Evolutionary conservation across 2,329 filamentous ascomycete species (phyloP), one percentile per base, ranked within the genome.

Genomic region (Alternaria ethzedia): DNA sequence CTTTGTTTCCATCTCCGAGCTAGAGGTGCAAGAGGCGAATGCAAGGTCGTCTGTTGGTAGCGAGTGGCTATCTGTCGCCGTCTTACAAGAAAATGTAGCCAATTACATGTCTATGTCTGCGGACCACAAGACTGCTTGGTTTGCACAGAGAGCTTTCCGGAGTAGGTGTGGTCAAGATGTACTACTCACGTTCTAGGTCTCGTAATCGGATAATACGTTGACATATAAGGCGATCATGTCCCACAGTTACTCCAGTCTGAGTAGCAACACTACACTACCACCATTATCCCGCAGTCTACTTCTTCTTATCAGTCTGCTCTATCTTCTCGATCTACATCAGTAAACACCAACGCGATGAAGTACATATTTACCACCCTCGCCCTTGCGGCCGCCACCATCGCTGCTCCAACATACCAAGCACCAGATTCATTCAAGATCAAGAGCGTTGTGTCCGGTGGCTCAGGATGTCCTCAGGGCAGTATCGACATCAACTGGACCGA

Each of bases 381-480:
- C 61, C 66, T 78, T 41, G 72, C 71, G 41, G 64, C 67, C 12
- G 51, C 65, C n/a, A 58, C 70, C n/a, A 26, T 72, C 15, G 70
- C 75, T 32, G 72, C 64, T 56, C 57, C 67, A 63, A 43, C 66
- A 67, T 20, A 32, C 57, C 50, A 63, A 23, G 61, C 70, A 25
- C 77, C 76, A 7, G 62, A 71, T 2, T 65, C 73, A 8, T 79
- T 77, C 70, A 76, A 70, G 15, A 77, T 79, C 69, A 68, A 65
- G 11, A 74, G 69, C 11, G 71, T 78, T 44, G 61, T 75, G 41
- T 74, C 65, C 10, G 77, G 75, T 36, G 77, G 77, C 58, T 77
- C 75, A 2, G 77, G 77, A 30, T 79, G 77, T 55, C 77, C 77
- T 3, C 75, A 77, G 61, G 77, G 75, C 54, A 77, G 75, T 64